Evolutionary conservation across 345 rosid genomes (phyloP).

Genomic region (Mercurialis annua): DNA sequence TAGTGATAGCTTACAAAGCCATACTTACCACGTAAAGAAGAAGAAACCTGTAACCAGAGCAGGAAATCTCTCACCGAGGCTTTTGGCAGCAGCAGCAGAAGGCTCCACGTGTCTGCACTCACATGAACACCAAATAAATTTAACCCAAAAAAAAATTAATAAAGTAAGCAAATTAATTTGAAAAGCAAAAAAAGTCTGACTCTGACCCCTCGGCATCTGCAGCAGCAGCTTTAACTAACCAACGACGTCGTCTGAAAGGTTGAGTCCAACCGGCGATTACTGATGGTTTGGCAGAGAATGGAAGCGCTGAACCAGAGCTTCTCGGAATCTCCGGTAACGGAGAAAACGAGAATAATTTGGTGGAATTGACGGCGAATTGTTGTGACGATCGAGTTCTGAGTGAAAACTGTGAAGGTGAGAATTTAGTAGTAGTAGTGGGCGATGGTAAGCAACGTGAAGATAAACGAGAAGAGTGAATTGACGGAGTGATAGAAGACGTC

Average conservation of each 20-base stretch:
- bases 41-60: constrained; percentile 49
- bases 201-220: constrained; percentile 43
- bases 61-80: constrained; percentile 50
- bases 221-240: constrained; percentile 36
- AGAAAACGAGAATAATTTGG: constrained; percentile 23
- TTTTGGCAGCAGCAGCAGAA: constrained; percentile 28
- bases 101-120: constrained; percentile 39
- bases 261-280: constrained; percentile 25
- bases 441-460: constrained; percentile 31
- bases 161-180: too few species aligned
- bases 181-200: constrained; percentile 7
- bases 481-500: constrained; percentile 29
- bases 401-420: constrained; percentile 9
- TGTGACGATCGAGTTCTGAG: constrained; percentile 23
- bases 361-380: constrained; percentile 12
- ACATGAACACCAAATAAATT: neutral
- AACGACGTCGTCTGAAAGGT: constrained; percentile 18
- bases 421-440: constrained; percentile 8
- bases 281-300: constrained; percentile 16
- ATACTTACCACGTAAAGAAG: constrained; percentile 49
- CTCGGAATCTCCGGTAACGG: constrained; percentile 26
- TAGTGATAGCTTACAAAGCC: constrained; percentile 4
- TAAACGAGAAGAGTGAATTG: constrained; percentile 27
- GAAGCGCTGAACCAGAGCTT: neutral
- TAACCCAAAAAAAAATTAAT: too few species aligned